Conservation (phyloP, 345 rosid genomes). For the Gossypium arboreum region DNA sequence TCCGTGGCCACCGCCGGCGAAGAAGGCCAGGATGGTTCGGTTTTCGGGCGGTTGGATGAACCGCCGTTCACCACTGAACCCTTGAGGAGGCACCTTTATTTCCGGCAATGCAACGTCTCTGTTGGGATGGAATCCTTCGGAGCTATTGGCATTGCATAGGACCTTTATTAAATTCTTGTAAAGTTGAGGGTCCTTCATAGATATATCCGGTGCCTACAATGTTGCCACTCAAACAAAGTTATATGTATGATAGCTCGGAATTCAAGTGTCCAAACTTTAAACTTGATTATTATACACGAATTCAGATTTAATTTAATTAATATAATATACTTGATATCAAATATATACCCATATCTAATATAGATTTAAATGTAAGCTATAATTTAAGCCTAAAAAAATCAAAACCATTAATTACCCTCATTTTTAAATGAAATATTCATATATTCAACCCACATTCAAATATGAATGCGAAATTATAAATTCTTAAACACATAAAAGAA, state of each 20-base stretch:
- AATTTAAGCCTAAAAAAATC: no score
- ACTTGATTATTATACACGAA: no score
- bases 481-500: no score
- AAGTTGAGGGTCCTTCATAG: slow-evolving; percentile 37
- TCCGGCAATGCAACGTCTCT: slow-evolving; percentile 71
- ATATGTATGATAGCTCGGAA: neutral
- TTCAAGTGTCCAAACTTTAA: no score
- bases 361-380: no score
- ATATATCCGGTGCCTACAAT: slow-evolving; percentile 60
- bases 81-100: slow-evolving; percentile 24
- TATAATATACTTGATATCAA: no score
- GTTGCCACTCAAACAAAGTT: neutral
- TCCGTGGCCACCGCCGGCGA: slow-evolving; percentile 68
- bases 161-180: slow-evolving; percentile 58
- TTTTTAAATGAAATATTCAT: no score
- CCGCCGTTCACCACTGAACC: slow-evolving; percentile 23
- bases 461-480: no score
- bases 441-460: no score
- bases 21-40: slow-evolving; percentile 55
- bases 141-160: slow-evolving; percentile 73
- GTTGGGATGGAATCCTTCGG: slow-evolving; percentile 56
- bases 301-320: no score
- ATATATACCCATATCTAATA: no score
- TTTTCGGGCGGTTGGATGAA: slow-evolving; percentile 22
- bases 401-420: no score